A percentile compares a stretch with the other conserved stretches of the same genome.
These are phyloP conservation scores for Hypoxylon sp. DNA, from an alignment of 2,329 filamentous ascomycete species.

Conservation along the genomic window DNA sequence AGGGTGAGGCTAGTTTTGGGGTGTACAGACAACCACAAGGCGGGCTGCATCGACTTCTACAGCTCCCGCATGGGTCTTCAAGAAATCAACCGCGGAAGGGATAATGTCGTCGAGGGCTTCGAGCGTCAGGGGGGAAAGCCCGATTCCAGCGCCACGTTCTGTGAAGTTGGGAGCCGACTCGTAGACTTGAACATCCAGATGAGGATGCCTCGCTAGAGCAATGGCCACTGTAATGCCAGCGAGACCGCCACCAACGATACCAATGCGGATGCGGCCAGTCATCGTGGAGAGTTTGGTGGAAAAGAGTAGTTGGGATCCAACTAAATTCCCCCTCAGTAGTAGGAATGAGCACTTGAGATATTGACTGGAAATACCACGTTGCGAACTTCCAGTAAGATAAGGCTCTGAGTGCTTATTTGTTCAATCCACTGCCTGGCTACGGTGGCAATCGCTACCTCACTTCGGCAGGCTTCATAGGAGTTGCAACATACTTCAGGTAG, in stretches of 20 bases:
- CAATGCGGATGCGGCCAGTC: slow-evolving; percentile 16
- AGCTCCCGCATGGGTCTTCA: too few relatives aligned
- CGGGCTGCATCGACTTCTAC: too few relatives aligned
- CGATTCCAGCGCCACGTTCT: slow-evolving; percentile 20
- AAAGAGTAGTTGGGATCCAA: not conserved
- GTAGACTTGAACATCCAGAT: slow-evolving; percentile 17
- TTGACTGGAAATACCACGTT: not conserved
- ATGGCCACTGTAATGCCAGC: slow-evolving; percentile 14
- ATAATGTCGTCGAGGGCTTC: too few relatives aligned
- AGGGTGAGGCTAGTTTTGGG: not conserved
- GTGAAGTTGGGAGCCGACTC: slow-evolving; percentile 28
- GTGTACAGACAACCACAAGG: too few relatives aligned
- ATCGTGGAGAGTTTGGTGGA: not conserved
- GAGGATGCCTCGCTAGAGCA: slow-evolving; percentile 1
- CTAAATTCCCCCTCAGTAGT: not conserved
- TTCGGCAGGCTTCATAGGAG: too few relatives aligned
- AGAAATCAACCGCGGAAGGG: too few relatives aligned
- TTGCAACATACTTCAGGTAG: too few relatives aligned
- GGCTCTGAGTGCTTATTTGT: too few relatives aligned
- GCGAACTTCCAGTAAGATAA: not conserved
- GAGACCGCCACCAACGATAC: not conserved
- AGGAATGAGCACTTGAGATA: not conserved
- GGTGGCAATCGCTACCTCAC: too few relatives aligned
- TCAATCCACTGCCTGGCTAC: too few relatives aligned
- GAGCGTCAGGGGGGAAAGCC: not conserved